phyloP scores from a whole-genome alignment of 2,329 filamentous ascomycete species.

The Alternaria sp. region DNA sequence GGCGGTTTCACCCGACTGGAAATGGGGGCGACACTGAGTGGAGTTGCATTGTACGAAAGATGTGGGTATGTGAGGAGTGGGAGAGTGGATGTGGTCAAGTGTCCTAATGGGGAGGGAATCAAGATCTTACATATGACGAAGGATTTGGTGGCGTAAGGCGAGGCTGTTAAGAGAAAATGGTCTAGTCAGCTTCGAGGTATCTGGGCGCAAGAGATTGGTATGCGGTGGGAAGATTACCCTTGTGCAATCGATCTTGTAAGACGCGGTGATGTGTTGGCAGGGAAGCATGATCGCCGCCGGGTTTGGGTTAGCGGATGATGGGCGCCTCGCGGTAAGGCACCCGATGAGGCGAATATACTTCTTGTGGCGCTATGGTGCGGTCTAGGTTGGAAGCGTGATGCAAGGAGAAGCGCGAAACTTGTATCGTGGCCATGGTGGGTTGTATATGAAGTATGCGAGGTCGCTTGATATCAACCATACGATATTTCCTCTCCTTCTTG shows the following conservation, averaged over 20 bases:
- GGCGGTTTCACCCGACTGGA: slow-evolving; percentile 41
- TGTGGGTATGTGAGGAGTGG: slow-evolving; percentile 48
- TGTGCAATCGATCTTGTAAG: slow-evolving; percentile 6
- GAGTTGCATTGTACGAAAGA: slow-evolving; percentile 45
- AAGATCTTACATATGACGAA: slow-evolving; percentile 47
- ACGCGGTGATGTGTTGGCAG: slow-evolving; percentile 15
- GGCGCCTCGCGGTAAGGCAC: slow-evolving; percentile 23
- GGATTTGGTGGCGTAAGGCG: slow-evolving; percentile 23
- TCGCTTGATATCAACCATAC: neutral
- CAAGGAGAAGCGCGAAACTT: neutral
- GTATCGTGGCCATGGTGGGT: neutral
- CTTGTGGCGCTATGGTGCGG: slow-evolving; percentile 11
- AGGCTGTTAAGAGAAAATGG: neutral
- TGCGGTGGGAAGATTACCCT: neutral
- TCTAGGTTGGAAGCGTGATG: slow-evolving; percentile 2
- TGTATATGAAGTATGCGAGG: slow-evolving; percentile 3
- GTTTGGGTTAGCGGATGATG: slow-evolving; percentile 17
- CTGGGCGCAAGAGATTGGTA: neutral
- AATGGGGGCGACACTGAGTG: slow-evolving; percentile 48
- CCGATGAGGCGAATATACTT: slow-evolving; percentile 16
- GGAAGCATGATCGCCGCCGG: slow-evolving; percentile 1
- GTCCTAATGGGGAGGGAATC: slow-evolving; percentile 46
- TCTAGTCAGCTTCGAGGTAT: neutral
- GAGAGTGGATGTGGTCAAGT: slow-evolving; percentile 41
- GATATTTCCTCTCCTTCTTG: neutral